These are phyloP conservation scores for Cutaneotrichosporon dermatis DNA, from an alignment of 1,284 basidiomycete genomes.

Conservation along the genomic window DNA sequence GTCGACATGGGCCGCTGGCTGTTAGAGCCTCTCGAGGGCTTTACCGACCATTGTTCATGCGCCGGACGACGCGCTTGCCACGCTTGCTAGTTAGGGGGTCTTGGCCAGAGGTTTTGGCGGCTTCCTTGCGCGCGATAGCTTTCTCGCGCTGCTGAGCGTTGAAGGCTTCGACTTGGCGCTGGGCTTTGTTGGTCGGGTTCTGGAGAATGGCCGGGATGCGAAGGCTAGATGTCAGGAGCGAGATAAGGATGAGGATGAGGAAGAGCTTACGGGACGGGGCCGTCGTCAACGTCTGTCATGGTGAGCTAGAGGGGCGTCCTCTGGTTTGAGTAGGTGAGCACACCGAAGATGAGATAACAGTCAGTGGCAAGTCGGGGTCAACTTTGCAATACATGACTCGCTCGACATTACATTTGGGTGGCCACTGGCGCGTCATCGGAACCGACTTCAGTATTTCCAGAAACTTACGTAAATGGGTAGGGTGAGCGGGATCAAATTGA, in stretches of 20 bases:
- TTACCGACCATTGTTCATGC: slow-evolving; percentile 44
- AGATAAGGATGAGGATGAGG: too few relatives aligned
- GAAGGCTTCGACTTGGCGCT: slow-evolving; percentile 39
- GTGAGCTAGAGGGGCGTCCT: neutral
- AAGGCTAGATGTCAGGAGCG: slow-evolving; percentile 21
- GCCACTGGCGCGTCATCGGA: too few relatives aligned
- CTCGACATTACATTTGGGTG: too few relatives aligned
- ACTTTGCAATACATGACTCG: too few relatives aligned
- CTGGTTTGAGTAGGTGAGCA: too few relatives aligned
- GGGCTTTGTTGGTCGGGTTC: slow-evolving; percentile 35
- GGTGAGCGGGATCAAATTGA: too few relatives aligned
- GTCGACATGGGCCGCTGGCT: slow-evolving; percentile 35
- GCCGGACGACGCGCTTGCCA: slow-evolving; percentile 40
- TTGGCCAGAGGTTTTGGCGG: slow-evolving; percentile 6
- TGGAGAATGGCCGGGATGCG: slow-evolving; percentile 46
- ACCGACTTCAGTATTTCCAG: too few relatives aligned
- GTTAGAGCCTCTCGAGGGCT: neutral
- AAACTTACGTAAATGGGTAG: too few relatives aligned
- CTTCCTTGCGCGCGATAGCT: slow-evolving; percentile 26
- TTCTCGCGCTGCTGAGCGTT: slow-evolving; percentile 46
- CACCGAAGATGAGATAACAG: too few relatives aligned
- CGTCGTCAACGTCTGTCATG: slow-evolving; percentile 6
- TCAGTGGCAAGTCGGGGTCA: too few relatives aligned
- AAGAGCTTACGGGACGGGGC: slow-evolving; percentile 8
- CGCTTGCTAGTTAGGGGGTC: slow-evolving; percentile 4